Conservation (phyloP, 2,329 filamentous ascomycete genomes). For the Niveomyces coronatus region DNA sequence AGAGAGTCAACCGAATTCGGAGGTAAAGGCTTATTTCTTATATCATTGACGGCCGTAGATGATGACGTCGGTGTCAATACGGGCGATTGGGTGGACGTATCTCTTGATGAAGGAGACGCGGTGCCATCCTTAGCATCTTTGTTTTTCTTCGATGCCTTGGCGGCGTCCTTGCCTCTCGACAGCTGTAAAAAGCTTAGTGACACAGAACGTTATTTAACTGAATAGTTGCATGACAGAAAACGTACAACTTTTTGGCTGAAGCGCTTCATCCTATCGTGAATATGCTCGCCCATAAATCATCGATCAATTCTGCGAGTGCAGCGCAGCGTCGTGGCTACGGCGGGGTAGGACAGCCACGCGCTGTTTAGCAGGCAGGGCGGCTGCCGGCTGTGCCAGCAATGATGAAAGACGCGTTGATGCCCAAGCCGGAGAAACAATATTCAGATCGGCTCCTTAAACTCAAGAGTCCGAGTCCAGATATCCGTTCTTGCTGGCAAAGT, state of each 20-base stretch:
- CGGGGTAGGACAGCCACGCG: conserved; percentile 9
- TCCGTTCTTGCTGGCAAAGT: no score
- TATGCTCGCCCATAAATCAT: conserved; percentile 8
- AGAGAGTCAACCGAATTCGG: conserved; percentile 36
- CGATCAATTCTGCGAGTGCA: conserved; percentile 1
- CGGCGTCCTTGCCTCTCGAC: conserved; percentile 77
- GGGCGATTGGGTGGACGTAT: conserved; percentile 47
- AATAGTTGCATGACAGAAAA: conserved; percentile 19
- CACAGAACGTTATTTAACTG: conserved; percentile 6
- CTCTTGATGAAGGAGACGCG: conserved; percentile 61
- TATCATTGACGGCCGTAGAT: conserved; percentile 74
- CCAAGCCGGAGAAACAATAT: not conserved
- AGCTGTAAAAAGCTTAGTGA: conserved; percentile 56
- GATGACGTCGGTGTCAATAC: conserved; percentile 77
- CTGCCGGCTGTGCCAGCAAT: not conserved
- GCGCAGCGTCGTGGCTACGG: conserved; percentile 7
- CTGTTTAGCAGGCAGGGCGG: conserved; percentile 3
- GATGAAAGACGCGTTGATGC: conserved; percentile 1
- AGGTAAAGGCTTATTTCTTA: conserved; percentile 70
- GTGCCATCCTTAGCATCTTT: conserved; percentile 67
- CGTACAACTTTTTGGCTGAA: conserved; percentile 96
- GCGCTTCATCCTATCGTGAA: conserved; percentile 71
- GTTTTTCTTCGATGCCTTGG: conserved; percentile 73
- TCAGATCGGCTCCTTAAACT: no score
- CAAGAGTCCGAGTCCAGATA: no score